Evolutionary conservation across 2,329 filamentous ascomycete genomes (phyloP).

Genomic region (Podosphaera aphanis): DNA sequence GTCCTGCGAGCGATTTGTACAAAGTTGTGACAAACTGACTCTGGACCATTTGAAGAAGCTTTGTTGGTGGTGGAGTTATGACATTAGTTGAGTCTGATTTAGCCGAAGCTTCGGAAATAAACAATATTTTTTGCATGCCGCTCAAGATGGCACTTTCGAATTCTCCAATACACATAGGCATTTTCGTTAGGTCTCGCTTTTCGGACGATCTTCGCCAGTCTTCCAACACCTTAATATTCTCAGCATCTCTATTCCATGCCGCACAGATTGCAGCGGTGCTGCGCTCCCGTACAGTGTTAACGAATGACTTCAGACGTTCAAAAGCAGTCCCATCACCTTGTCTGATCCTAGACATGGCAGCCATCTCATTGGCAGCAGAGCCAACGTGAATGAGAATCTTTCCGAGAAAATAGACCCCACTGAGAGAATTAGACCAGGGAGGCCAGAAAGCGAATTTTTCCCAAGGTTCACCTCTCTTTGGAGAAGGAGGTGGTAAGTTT

Average conservation of each 20-base stretch:
- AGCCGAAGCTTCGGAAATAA: slow-evolving; percentile 63
- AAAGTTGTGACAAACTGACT: slow-evolving; percentile 82
- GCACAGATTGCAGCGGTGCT: slow-evolving; percentile 67
- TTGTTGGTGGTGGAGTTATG: slow-evolving; percentile 62
- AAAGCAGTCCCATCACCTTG: slow-evolving; percentile 30
- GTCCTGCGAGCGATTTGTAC: slow-evolving; percentile 80
- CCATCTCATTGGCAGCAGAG: slow-evolving; percentile 70
- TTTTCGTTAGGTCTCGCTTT: slow-evolving; percentile 65
- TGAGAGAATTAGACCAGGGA: slow-evolving; percentile 73
- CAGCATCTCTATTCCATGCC: slow-evolving; percentile 81
- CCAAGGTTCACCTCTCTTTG: slow-evolving; percentile 63
- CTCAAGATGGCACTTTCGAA: slow-evolving; percentile 64
- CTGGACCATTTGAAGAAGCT: slow-evolving; percentile 73
- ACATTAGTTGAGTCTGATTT: slow-evolving; percentile 55
- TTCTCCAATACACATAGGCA: slow-evolving; percentile 66
- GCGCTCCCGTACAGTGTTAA: slow-evolving; percentile 60
- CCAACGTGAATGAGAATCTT: slow-evolving; percentile 64
- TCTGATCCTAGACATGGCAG: slow-evolving; percentile 43
- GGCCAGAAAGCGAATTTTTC: slow-evolving; percentile 94
- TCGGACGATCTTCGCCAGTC: slow-evolving; percentile 77
- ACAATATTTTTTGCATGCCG: slow-evolving; percentile 88
- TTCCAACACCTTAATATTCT: slow-evolving; percentile 77
- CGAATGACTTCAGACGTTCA: slow-evolving; percentile 53
- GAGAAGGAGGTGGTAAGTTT: slow-evolving; percentile 53
- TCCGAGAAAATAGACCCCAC: slow-evolving; percentile 72